Conservation (phyloP, 192 early-diverging fungal genomes). For the Coemansia sp. region DNA sequence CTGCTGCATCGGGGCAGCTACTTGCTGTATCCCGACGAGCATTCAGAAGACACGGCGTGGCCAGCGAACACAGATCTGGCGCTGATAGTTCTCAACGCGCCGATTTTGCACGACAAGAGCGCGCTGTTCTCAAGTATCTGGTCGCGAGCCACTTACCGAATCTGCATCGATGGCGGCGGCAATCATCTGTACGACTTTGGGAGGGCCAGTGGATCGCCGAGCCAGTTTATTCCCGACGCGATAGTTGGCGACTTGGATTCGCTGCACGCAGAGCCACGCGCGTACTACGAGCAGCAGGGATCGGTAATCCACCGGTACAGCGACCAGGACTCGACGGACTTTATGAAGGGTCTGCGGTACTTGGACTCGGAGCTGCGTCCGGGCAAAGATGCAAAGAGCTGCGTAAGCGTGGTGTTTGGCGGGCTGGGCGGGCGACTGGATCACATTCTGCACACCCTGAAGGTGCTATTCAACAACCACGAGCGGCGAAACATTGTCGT, state of each 20-base stretch:
- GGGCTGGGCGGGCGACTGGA: conserved; percentile 88
- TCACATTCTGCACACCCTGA: conserved; percentile 79
- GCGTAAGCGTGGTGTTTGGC: conserved; percentile 73
- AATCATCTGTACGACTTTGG: conserved; percentile 79
- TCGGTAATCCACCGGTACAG: conserved; percentile 28
- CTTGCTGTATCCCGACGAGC: conserved; percentile 22
- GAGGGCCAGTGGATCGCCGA: conserved; percentile 18
- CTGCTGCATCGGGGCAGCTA: conserved; percentile 30
- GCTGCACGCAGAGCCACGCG: conserved; percentile 55
- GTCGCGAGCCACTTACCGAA: conserved; percentile 39
- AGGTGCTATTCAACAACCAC: conserved; percentile 67
- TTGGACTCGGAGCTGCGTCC: conserved; percentile 23
- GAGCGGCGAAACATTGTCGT: conserved; percentile 58
- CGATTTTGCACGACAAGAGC: conserved; percentile 38
- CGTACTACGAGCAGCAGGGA: conserved; percentile 61
- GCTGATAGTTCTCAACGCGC: too few species aligned
- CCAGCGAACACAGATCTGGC: too few species aligned
- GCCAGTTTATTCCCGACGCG: conserved; percentile 57
- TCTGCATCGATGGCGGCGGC: conserved; percentile 90
- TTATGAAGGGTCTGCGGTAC: conserved; percentile 80
- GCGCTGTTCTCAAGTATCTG: conserved; percentile 42
- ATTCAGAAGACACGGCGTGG: conserved; percentile 3
- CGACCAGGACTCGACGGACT: conserved; percentile 74
- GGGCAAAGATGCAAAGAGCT: conserved; percentile 16
- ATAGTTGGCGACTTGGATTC: conserved; percentile 91